Evolutionary conservation across 352 stramenopile genomes (phyloP), one percentile per base, ranked within the genome.

Genomic region (Globisporangium uncinulatum): DNA sequence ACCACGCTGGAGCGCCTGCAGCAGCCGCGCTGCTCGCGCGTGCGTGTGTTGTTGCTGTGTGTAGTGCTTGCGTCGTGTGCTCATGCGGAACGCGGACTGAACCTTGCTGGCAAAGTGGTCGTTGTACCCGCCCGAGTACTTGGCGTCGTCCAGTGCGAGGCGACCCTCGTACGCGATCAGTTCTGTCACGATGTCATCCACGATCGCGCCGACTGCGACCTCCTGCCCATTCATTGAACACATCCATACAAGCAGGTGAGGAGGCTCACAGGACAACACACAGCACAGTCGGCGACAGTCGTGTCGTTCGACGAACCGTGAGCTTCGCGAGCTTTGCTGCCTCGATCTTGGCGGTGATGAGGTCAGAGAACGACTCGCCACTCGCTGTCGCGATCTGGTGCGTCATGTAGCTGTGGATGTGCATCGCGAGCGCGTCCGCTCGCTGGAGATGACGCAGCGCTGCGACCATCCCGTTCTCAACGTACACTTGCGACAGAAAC

Each of bases 31-130:
- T 5, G 83, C 83, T 8, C 73, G 70, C 21, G 77, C 54, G 14
- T 76, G 74, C 8, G 78, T 71, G 31, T 77, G 62, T 15, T 73
- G 65, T 43, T 77, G 74, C 42, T 67, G 59, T 0, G 62, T 47
- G 42, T 89, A 92, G 42, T 70, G 68, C 36, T 70, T 73, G n/a
- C 80, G 72, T 21, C 88, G 70, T 32, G 69, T 70, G 31, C 75
- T 86, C 82, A 92, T 92, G 7, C 79, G 82, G 46, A 70, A 92
- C 5, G 70, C 61, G 4, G 78, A 76, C 59, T 92, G 82, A 0
- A 92, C 56, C 60, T 89, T 89, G 51, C 73, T 87, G 14, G 82
- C 82, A 29, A 81, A 89, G 47, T 78, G 74, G 41, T 88, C 76
- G 42, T 84, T 64, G 48, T 71, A 90, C 1, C 74, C 74, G 7